Percentiles rank a stretch among this genome's conserved stretches.
These are phyloP conservation scores for Pelargonium myrrhifolium DNA, from an alignment of 441 rosid species.

Conservation along the genomic window DNA sequence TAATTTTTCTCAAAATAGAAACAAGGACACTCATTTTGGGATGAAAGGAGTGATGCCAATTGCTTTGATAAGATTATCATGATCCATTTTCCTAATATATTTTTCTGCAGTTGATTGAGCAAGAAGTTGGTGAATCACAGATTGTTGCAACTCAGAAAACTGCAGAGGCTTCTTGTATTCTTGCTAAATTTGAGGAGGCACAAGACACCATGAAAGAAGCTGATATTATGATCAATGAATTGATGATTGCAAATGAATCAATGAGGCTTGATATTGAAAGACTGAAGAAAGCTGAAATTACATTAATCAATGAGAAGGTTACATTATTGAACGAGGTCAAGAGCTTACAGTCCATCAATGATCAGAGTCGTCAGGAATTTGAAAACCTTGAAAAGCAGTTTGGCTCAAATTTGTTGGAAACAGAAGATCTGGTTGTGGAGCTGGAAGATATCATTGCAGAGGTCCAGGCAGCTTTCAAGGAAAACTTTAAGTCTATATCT, in stretches of 20 bases:
- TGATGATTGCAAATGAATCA: conserved; percentile 67
- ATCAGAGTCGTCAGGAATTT: conserved; percentile 45
- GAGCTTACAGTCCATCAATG: conserved; percentile 47
- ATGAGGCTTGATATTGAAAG: conserved; percentile 58
- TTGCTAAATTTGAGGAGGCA: conserved; percentile 88
- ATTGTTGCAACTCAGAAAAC: conserved; percentile 51
- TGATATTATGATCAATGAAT: conserved; percentile 72
- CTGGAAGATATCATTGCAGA: conserved; percentile 50
- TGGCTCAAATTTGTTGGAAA: conserved; percentile 49
- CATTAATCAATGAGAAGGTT: conserved; percentile 51
- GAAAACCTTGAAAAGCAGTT: conserved; percentile 62
- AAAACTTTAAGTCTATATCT: conserved; percentile 38
- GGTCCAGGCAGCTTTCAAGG: conserved; percentile 41
- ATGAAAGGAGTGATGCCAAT: background rate
- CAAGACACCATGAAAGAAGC: conserved; percentile 83
- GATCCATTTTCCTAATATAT: background rate
- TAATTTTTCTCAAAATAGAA: too few relatives aligned
- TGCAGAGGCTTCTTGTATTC: conserved; percentile 60
- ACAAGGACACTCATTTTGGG: background rate
- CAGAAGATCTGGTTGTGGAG: conserved; percentile 46
- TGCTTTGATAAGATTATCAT: background rate
- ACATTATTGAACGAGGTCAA: conserved; percentile 42
- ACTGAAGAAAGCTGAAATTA: conserved; percentile 41
- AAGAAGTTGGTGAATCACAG: conserved; percentile 69
- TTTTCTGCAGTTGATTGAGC: conserved; percentile 58